Percentiles rank a stretch among this genome's conserved stretches.
phyloP scores from a whole-genome alignment of 768 basidiomycete genomes.

The Clavaria fumosa region DNA sequence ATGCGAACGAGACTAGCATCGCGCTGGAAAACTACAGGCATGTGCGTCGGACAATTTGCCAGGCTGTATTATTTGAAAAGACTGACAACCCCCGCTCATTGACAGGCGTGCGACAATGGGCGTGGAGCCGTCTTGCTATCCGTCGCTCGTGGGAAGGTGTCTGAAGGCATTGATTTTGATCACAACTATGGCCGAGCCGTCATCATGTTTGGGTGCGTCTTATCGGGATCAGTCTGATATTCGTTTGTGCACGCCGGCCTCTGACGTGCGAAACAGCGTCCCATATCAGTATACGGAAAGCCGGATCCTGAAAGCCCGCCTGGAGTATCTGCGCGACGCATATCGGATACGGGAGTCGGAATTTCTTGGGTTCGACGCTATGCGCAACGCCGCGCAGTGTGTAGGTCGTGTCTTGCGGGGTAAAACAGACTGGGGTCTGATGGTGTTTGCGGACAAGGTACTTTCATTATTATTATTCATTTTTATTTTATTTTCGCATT shows the following conservation, averaged over 20 bases:
- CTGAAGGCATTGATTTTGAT: constrained; percentile 99
- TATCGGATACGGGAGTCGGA: constrained; percentile 98
- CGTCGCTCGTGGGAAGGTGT: constrained; percentile 97
- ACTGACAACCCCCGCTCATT: too few species aligned
- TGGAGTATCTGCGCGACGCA: constrained; percentile 96
- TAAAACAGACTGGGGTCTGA: constrained; percentile 98
- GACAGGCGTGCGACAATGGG: constrained; percentile 93
- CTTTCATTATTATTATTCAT: constrained; percentile 5
- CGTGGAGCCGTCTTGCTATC: constrained; percentile 92
- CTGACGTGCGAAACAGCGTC: constrained; percentile 36
- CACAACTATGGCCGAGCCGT: constrained; percentile 98
- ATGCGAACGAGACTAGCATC: constrained; percentile 96
- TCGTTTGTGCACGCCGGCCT: constrained; percentile 2
- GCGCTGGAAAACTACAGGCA: constrained; percentile 89
- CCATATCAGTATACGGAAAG: constrained; percentile 98
- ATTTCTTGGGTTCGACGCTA: constrained; percentile 97
- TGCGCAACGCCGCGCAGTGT: constrained; percentile 98
- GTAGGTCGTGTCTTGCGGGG: constrained; percentile 95
- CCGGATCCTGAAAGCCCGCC: constrained; percentile 88
- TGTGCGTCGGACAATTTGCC: too few species aligned
- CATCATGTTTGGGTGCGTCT: constrained; percentile 98
- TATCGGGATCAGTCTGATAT: too few species aligned
- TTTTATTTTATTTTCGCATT: too few species aligned
- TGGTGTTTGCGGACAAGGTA: constrained; percentile 99
- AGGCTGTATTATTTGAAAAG: too few species aligned